A percentile compares a stretch with the other conserved stretches of the same genome.
These are phyloP conservation scores for Penicillium psychrosexuale DNA, from an alignment of 2,329 filamentous ascomycete species.

Conservation along the genomic window DNA sequence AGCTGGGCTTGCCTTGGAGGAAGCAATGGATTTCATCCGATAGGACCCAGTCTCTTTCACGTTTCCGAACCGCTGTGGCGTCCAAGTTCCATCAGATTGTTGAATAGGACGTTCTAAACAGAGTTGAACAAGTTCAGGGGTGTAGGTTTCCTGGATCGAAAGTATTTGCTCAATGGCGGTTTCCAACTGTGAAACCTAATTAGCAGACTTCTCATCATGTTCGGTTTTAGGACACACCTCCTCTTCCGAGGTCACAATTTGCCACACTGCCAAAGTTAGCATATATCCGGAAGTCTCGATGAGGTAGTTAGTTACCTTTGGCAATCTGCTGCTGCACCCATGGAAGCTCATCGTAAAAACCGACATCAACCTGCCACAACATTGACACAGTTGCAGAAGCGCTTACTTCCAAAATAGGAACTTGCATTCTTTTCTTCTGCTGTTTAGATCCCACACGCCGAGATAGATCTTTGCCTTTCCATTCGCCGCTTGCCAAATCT, in stretches of 20 bases:
- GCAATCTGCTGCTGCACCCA: constrained; percentile 18
- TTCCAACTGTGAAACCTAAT: constrained; percentile 2
- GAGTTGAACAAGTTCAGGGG: background rate
- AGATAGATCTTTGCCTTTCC: constrained; percentile 12
- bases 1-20: background rate
- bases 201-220: background rate
- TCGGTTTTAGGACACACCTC: background rate
- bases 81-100: constrained; percentile 13
- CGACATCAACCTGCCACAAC: constrained; percentile 25
- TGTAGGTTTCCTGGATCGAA: constrained; percentile 7
- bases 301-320: constrained; percentile 10
- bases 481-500: constrained; percentile 20
- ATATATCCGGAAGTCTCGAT: background rate
- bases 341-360: constrained; percentile 14
- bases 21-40: background rate
- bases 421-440: constrained; percentile 6
- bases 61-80: constrained; percentile 8
- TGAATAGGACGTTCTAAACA: constrained; percentile 9
- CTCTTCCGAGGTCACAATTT: constrained; percentile 4
- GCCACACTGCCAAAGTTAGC: constrained; percentile 9
- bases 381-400: constrained; percentile 14
- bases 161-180: constrained; percentile 11
- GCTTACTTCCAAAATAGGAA: constrained; percentile 11
- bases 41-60: background rate
- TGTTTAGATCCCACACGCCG: constrained; percentile 1